Conservation (phyloP, 2,329 filamentous ascomycete species). For the Xylariaceae sp. region DNA sequence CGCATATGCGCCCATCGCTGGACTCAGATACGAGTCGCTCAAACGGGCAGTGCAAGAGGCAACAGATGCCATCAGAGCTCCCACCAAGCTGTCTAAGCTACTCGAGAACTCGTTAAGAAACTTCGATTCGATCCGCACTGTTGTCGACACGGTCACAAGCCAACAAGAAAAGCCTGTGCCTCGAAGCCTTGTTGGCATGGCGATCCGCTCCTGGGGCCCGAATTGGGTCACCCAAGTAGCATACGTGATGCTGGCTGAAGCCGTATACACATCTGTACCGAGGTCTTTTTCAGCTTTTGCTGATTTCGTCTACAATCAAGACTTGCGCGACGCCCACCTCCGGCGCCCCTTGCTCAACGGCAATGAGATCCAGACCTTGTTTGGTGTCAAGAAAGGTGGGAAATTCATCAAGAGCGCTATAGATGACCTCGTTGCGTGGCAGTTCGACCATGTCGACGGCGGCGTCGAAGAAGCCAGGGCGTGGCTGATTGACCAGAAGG, state of each 20-base stretch:
- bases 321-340: background rate
- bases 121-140: conserved; percentile 3
- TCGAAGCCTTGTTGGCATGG: conserved; percentile 3
- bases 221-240: conserved; percentile 3
- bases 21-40: conserved; percentile 2
- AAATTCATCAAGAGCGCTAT: background rate
- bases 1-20: conserved; percentile 6
- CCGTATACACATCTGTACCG: background rate
- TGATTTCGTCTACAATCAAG: background rate
- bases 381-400: conserved; percentile 1
- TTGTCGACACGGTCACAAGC: background rate
- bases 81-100: conserved; percentile 4
- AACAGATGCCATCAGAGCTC: conserved; percentile 2
- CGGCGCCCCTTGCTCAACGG: background rate
- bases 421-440: background rate
- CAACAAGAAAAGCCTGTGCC: background rate
- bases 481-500: background rate
- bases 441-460: background rate
- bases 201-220: conserved; percentile 2
- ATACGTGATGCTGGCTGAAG: conserved; percentile 1
- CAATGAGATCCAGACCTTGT: background rate
- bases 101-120: conserved; percentile 2
- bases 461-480: background rate
- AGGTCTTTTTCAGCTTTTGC: background rate
- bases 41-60: conserved; percentile 1